Evolutionary conservation across 768 basidiomycete genomes (phyloP), one percentile per base, ranked within the genome.

Genomic region (Mycena epipterygia): DNA sequence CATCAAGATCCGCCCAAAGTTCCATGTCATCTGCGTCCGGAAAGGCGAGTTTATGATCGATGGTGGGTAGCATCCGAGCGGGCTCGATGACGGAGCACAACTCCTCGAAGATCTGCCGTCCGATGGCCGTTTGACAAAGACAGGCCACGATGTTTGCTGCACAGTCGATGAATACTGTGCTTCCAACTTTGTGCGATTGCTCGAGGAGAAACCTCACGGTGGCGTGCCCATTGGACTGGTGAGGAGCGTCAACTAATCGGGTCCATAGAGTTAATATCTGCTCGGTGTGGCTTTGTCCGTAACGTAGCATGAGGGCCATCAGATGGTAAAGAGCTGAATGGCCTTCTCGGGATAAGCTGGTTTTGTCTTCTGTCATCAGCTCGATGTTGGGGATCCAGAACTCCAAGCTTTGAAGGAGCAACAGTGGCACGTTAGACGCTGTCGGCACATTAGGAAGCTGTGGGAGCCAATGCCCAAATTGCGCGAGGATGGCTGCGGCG

Each of bases 61-160:
- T 89, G 16, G 84, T 90, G 16, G 89, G 93, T 14, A 96, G 85
- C 92, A 97, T 97, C 48, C 93, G 89, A 35, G 89, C 87, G 23
- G 96, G 95, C 72, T 95, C 93, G 53, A 97, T 91, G 69, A 97
- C 86, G 42, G 89, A 89, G 79, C 93, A 95, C n/a, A 98, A 81
- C 56, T 96, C 95, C 74, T 92, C 89, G 74, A 95, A 93, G 37
- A 95, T 87, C 62, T 91, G 85, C 8, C 88, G 85, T 5, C 94
- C 95, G 19, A 91, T 87, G 19, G 85, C 84, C 29, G 93, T 93
- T 65, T 93, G 91, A 60, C 94, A 94, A 9, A 98, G 86, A 73
- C 91, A 96, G 0, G 95, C 92, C 25, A 97, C 88, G 60, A 97
- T 89, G 72, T 91, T 92, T 49, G 93, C 89, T 1, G 94, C 93